Conservation (phyloP, 495 filamentous ascomycete species). For the Penicillium soppii region DNA sequence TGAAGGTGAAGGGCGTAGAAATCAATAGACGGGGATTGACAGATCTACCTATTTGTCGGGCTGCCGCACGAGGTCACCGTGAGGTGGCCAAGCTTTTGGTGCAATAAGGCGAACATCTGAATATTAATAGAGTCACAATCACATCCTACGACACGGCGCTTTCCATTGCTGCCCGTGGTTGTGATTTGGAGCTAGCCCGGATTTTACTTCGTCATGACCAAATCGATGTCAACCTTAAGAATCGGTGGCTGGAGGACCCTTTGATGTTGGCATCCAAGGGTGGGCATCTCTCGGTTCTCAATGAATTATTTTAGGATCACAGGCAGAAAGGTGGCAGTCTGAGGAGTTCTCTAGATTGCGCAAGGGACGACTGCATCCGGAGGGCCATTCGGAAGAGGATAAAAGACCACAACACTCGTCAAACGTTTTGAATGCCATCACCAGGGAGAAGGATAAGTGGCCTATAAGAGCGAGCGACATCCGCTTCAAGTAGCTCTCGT, state of each 20-base stretch:
- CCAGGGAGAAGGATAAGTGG: background rate
- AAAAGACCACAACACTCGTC: background rate
- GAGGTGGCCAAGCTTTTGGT: too few relatives aligned
- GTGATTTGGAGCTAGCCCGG: background rate
- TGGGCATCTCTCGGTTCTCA: background rate
- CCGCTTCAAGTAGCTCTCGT: background rate
- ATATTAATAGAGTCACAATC: background rate
- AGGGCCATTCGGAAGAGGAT: background rate
- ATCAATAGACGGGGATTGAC: too few relatives aligned
- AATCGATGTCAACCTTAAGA: background rate
- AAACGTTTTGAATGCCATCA: background rate
- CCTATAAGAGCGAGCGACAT: background rate
- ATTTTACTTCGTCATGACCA: background rate
- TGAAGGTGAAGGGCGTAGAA: too few relatives aligned
- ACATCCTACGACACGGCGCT: conserved; percentile 1
- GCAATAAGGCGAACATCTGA: background rate
- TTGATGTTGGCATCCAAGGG: conserved; percentile 1
- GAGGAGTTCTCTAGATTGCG: background rate
- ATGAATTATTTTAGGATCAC: too few relatives aligned
- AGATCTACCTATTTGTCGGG: too few relatives aligned
- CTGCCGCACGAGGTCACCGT: too few relatives aligned
- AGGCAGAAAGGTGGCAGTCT: background rate
- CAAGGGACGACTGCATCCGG: background rate
- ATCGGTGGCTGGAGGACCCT: background rate
- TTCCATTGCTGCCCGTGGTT: background rate